Conservation (phyloP, 1,284 basidiomycete genomes). For the Xerocomus amazonicus region DNA sequence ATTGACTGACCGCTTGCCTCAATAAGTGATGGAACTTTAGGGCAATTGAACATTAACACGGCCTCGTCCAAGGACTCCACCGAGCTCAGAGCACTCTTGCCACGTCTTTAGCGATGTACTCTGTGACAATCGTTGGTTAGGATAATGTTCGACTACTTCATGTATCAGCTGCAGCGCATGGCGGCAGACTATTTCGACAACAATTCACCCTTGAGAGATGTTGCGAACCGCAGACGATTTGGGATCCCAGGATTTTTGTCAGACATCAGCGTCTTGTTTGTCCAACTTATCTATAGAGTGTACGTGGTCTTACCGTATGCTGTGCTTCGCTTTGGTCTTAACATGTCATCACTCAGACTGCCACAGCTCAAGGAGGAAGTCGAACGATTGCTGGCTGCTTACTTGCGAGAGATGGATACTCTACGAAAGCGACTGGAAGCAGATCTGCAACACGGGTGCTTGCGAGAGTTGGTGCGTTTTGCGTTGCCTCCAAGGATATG, state of each 20-base stretch:
- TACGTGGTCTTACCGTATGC: constrained; percentile 30
- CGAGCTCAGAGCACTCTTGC: too few species aligned
- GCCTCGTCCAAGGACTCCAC: too few species aligned
- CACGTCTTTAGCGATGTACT: too few species aligned
- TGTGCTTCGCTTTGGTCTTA: constrained; percentile 9
- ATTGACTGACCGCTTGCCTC: too few species aligned
- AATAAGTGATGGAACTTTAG: too few species aligned
- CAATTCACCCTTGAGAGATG: constrained; percentile 48
- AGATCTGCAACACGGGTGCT: constrained; percentile 46
- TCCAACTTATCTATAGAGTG: constrained; percentile 49
- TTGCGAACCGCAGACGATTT: constrained; percentile 44
- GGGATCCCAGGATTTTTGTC: constrained; percentile 55
- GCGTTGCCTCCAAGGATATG: constrained; percentile 33
- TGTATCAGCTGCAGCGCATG: constrained; percentile 39
- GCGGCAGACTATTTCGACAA: constrained; percentile 47
- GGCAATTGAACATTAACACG: too few species aligned
- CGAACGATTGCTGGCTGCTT: constrained; percentile 36
- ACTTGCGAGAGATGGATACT: constrained; percentile 33
- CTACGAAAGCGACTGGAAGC: constrained; percentile 41
- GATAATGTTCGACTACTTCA: too few species aligned
- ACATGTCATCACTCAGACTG: constrained; percentile 34
- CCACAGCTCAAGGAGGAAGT: constrained; percentile 39
- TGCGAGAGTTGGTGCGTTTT: constrained; percentile 44
- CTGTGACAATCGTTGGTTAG: too few species aligned
- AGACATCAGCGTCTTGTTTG: constrained; percentile 50